phyloP scores from a whole-genome alignment of 768 basidiomycete species.

The Boletus tylopilopsis region DNA sequence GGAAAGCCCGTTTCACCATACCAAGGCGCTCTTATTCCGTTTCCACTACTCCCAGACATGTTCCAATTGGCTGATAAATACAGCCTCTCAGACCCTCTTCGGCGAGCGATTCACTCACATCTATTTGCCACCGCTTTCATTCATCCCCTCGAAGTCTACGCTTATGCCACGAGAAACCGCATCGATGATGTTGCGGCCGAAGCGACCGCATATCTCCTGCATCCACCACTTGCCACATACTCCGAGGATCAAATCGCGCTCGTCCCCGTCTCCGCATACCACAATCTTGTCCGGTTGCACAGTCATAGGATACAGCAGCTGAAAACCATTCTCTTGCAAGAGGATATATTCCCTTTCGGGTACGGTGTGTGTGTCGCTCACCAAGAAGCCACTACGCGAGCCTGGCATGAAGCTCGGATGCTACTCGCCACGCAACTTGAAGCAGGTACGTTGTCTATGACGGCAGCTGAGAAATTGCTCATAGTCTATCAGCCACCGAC shows the following conservation, averaged over 20 bases:
- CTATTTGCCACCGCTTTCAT: constrained; percentile 48
- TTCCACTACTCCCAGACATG: constrained; percentile 58
- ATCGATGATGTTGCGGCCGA: constrained; percentile 48
- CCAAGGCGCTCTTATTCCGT: constrained; percentile 51
- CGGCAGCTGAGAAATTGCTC: constrained; percentile 2
- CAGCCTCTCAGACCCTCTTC: constrained; percentile 44
- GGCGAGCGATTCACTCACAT: constrained; percentile 45
- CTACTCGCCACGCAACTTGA: constrained; percentile 46
- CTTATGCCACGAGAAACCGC: constrained; percentile 43
- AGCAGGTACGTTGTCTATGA: constrained; percentile 38
- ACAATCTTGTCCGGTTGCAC: constrained; percentile 59
- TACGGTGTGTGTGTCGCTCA: constrained; percentile 63
- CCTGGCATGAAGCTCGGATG: constrained; percentile 53
- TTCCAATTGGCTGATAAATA: constrained; percentile 67
- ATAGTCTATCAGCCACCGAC: constrained; percentile 48
- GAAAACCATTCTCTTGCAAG: constrained; percentile 47
- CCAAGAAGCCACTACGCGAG: constrained; percentile 36
- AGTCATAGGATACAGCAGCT: constrained; percentile 51
- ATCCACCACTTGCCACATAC: constrained; percentile 54
- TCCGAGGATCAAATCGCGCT: constrained; percentile 44
- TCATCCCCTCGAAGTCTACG: constrained; percentile 59
- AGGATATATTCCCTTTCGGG: constrained; percentile 70
- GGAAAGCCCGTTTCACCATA: constrained; percentile 31
- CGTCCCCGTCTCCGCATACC: constrained; percentile 62
- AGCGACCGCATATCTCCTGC: constrained; percentile 55